Percentiles rank a stretch among this genome's conserved stretches.
These are phyloP conservation scores for Hypericum androsaemum DNA, from an alignment of 345 rosid genomes.

Conservation along the genomic window DNA sequence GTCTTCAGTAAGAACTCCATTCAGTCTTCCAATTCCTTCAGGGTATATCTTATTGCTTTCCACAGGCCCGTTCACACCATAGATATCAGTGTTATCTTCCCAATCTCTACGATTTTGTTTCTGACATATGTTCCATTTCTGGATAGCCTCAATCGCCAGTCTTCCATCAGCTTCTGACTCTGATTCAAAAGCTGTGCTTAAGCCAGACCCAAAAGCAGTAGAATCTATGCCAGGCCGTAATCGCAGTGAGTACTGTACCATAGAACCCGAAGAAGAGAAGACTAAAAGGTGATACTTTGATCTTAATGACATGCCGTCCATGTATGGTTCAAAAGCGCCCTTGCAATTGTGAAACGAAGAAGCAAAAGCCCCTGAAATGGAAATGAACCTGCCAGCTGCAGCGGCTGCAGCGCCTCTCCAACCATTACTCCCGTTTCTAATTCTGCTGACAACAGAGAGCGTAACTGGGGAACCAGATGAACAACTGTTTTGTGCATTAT, in stretches of 20 bases:
- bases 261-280: slow-evolving; percentile 69
- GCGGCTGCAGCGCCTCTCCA: slow-evolving; percentile 89
- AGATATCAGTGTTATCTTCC: slow-evolving; percentile 68
- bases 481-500: slow-evolving; percentile 27
- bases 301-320: slow-evolving; percentile 24
- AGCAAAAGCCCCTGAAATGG: slow-evolving; percentile 58
- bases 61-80: slow-evolving; percentile 60
- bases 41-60: slow-evolving; percentile 69
- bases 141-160: slow-evolving; percentile 55
- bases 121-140: slow-evolving; percentile 79
- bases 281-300: slow-evolving; percentile 58
- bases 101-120: slow-evolving; percentile 61
- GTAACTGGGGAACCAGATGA: slow-evolving; percentile 49
- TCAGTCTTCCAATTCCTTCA: slow-evolving; percentile 41
- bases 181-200: slow-evolving; percentile 33
- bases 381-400: slow-evolving; percentile 67
- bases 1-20: slow-evolving; percentile 22
- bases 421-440: slow-evolving; percentile 64
- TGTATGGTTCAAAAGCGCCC: slow-evolving; percentile 26
- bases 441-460: slow-evolving; percentile 69
- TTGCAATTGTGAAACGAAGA: slow-evolving; percentile 60
- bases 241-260: slow-evolving; percentile 65
- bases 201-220: slow-evolving; percentile 22
- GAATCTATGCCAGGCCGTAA: slow-evolving; percentile 30
- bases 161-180: slow-evolving; percentile 54